phyloP scores from a whole-genome alignment of 176 grass and related monocot genomes.

The Triticum timopheevii region DNA sequence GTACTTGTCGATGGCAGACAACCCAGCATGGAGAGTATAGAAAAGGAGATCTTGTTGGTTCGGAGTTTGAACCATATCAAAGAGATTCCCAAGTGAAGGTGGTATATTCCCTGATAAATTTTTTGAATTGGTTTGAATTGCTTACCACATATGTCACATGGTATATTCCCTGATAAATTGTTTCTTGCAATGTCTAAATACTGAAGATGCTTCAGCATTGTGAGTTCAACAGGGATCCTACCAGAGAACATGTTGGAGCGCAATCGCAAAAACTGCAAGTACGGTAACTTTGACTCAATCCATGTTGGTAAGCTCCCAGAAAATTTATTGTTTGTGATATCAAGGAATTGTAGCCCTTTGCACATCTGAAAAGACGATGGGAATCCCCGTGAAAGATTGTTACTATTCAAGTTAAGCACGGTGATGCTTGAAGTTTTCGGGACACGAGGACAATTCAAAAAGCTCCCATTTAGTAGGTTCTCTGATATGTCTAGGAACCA shows the following conservation, averaged over 20 bases:
- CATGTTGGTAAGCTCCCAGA: background rate
- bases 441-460: background rate
- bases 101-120: background rate
- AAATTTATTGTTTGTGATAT: background rate
- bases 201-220: background rate
- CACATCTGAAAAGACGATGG: background rate
- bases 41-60: background rate
- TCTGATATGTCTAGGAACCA: background rate
- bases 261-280: background rate
- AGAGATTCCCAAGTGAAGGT: background rate
- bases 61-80: background rate
- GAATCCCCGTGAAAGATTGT: background rate
- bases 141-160: background rate
- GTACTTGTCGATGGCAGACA: too few species aligned
- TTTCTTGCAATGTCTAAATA: conserved; percentile 2
- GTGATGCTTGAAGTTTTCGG: background rate
- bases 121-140: too few species aligned
- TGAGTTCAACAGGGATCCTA: background rate
- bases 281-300: background rate
- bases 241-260: background rate
- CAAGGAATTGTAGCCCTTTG: background rate
- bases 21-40: background rate
- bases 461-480: background rate
- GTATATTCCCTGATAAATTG: background rate
- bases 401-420: background rate